Evolutionary conservation across 257 asterid species (phyloP), one percentile per base, ranked within the genome.

Genomic region (Fraxinus cuspidata): DNA sequence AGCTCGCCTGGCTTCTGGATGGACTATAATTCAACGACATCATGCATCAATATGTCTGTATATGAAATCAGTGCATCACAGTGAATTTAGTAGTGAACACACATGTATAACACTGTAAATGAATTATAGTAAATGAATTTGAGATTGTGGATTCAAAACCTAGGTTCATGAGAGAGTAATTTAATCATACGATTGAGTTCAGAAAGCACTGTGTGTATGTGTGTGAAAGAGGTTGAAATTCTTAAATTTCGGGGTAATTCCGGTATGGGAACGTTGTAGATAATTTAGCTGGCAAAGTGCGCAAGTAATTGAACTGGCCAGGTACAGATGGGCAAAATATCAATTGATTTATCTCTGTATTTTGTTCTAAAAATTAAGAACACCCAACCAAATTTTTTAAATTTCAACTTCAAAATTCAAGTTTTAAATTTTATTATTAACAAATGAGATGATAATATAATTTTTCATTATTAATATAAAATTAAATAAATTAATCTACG

Each of bases 21-120:
- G 97, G 93, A 87, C 95, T 93, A 29, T 85, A 92, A 79, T 79
- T 84, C 81, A 87, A 65, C 81, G 96, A 78, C 96, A 90, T 90
- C 85, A 81, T 89, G 91, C 74, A 65, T 23, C 34, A 63, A 63
- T 63, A 63, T 63, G 12, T 40, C 4, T 63, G 69, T 21, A 0
- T 63, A 2, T 25, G 32, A 63, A 9, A 25, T 63, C 34, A 63
- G 25, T 25, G 69, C 69, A 63, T 63, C 69, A 63, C 69, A 11
- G 19, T 27, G 68, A 25, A 23, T 23, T 9, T 23, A 63, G 68
- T 63, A 63, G 68, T 29, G 32, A 40, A 40, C 7, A 25, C 32
- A 25, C 69, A 27, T 5, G 28, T 16, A 25, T 0, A 25, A 40
- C 12, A 11, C 34, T 25, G 29, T 16, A 16, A 49, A 1, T 9